phyloP scores from a whole-genome alignment of 495 filamentous ascomycete species.

The Aspergillus saccharolyticus region DNA sequence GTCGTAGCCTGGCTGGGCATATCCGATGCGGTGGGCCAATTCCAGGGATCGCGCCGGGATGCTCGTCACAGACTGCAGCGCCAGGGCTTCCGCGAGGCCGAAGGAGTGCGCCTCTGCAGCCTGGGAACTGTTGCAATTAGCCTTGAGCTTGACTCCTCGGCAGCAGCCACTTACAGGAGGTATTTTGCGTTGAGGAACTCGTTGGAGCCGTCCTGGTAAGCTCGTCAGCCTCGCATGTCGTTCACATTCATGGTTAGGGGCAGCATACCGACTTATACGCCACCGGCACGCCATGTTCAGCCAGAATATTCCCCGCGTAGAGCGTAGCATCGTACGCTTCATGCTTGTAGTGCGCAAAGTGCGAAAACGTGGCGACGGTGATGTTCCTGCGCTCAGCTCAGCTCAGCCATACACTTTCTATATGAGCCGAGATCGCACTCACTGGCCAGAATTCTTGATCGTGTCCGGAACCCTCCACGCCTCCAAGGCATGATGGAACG shows the following conservation, averaged over 20 bases:
- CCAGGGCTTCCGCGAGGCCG: neutral
- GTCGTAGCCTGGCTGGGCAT: neutral
- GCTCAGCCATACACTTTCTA: neutral
- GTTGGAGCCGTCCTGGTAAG: neutral
- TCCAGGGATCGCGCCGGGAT: neutral
- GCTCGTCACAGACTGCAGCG: neutral
- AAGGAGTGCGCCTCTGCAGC: slow-evolving; percentile 1
- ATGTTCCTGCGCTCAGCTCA: neutral
- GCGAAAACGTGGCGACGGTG: neutral
- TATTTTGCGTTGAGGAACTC: slow-evolving; percentile 3
- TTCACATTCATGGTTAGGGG: too few relatives aligned
- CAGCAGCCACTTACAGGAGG: neutral
- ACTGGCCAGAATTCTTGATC: neutral
- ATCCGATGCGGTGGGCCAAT: neutral
- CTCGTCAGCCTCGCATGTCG: too few relatives aligned
- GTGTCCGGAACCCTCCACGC: slow-evolving; percentile 1
- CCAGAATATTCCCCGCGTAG: neutral
- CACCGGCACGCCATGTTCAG: neutral
- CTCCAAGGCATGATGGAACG: neutral
- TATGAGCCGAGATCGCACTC: neutral
- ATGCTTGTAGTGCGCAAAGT: neutral
- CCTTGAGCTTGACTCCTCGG: too few relatives aligned
- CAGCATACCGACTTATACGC: neutral
- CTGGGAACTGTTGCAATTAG: neutral
- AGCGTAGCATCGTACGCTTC: neutral